phyloP scores from a whole-genome alignment of 306 rosid genomes.

The Lathyrus sativus region DNA sequence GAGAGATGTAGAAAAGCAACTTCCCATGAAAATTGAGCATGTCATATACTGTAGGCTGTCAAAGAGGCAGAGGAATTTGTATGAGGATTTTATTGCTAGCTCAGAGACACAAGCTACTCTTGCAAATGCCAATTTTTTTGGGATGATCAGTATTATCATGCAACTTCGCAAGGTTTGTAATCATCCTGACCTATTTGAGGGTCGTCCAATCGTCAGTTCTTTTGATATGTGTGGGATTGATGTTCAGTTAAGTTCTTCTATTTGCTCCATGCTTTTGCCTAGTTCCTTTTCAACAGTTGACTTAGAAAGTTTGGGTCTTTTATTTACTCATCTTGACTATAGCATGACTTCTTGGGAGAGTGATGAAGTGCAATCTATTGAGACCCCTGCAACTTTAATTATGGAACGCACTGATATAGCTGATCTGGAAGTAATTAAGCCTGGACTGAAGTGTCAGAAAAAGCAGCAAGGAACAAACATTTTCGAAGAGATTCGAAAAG shows the following conservation, averaged over 20 bases:
- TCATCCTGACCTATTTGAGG: slow-evolving; percentile 98
- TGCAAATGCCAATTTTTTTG: slow-evolving; percentile 90
- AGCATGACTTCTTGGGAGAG: slow-evolving; percentile 92
- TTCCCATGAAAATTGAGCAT: slow-evolving; percentile 94
- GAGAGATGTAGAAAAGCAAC: slow-evolving; percentile 97
- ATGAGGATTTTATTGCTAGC: slow-evolving; percentile 96
- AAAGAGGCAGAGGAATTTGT: slow-evolving; percentile 92
- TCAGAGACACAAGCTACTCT: slow-evolving; percentile 97
- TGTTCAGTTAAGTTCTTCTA: slow-evolving; percentile 74
- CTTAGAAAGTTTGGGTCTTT: slow-evolving; percentile 74
- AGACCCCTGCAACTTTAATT: slow-evolving; percentile 69
- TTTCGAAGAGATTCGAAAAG: slow-evolving; percentile 83
- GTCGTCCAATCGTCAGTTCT: slow-evolving; percentile 97
- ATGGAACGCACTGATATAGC: slow-evolving; percentile 53
- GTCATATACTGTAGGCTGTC: slow-evolving; percentile 89
- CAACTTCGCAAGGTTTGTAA: slow-evolving; percentile 99
- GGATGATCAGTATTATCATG: slow-evolving; percentile 96
- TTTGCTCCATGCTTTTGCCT: slow-evolving; percentile 69
- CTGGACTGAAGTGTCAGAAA: slow-evolving; percentile 54
- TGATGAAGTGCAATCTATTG: slow-evolving; percentile 81
- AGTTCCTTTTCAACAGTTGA: slow-evolving; percentile 67
- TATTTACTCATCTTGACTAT: slow-evolving; percentile 86
- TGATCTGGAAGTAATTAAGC: slow-evolving; percentile 60
- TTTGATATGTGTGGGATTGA: slow-evolving; percentile 83
- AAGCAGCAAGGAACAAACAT: slow-evolving; percentile 72